Evolutionary conservation across 768 basidiomycete genomes (phyloP).

Genomic region (Aureoboletus auriporus): DNA sequence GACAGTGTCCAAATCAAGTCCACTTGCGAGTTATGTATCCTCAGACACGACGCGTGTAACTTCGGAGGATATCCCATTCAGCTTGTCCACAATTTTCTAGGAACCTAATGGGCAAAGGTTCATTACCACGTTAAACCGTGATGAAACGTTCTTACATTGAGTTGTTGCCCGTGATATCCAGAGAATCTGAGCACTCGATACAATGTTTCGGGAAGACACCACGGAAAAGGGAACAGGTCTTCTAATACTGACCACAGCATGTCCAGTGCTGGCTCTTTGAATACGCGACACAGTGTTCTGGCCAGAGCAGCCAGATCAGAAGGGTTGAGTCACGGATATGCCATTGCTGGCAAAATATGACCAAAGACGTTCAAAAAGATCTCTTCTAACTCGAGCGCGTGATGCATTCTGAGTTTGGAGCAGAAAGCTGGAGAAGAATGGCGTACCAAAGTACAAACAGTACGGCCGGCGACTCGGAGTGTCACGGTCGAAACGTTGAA

Average conservation of each 20-base stretch:
- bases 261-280: not conserved
- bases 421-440: too few species aligned
- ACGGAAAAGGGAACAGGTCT: not conserved
- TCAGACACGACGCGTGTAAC: conserved; percentile 3
- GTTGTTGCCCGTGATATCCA: too few species aligned
- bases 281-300: not conserved
- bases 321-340: not conserved
- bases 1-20: not conserved
- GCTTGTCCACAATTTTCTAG: not conserved
- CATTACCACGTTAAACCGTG: not conserved
- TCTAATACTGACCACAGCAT: not conserved
- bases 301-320: not conserved
- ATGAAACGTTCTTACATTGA: not conserved
- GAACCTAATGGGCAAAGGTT: not conserved
- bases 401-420: conserved; percentile 4
- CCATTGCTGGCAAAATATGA: not conserved
- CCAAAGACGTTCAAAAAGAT: conserved; percentile 3
- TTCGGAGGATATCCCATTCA: conserved; percentile 4
- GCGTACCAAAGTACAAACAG: too few species aligned
- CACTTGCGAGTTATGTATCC: not conserved
- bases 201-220: not conserved
- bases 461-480: too few species aligned
- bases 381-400: conserved; percentile 1
- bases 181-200: not conserved
- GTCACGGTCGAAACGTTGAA: too few species aligned